These are phyloP conservation scores for apple (Malus domestica) DNA, from an alignment of 306 rosid genomes.

Conservation along the genomic window ASM211411v1 NC_041793.1:31218001-31218500, in stretches of 20 bases:
- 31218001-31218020: too few relatives aligned
- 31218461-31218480: too few relatives aligned
- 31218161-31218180: background rate
- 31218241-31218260: background rate
- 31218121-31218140: background rate
- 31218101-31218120: background rate
- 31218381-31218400: background rate
- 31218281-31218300: background rate
- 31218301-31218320: background rate
- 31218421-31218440: background rate
- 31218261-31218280: background rate
- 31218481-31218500: too few relatives aligned
- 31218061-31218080: too few relatives aligned
- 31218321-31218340: background rate
- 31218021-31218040: too few relatives aligned
- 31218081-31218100: too few relatives aligned
- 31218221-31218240: background rate
- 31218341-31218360: background rate
- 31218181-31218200: background rate
- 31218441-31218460: background rate
- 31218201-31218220: background rate
- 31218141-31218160: background rate
- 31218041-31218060: too few relatives aligned
- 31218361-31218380: too few relatives aligned
- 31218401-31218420: background rate